Evolutionary conservation across 2,329 filamentous ascomycete species (phyloP), one percentile per base, ranked within the genome.

Genomic region (Fusarium humuli): DNA sequence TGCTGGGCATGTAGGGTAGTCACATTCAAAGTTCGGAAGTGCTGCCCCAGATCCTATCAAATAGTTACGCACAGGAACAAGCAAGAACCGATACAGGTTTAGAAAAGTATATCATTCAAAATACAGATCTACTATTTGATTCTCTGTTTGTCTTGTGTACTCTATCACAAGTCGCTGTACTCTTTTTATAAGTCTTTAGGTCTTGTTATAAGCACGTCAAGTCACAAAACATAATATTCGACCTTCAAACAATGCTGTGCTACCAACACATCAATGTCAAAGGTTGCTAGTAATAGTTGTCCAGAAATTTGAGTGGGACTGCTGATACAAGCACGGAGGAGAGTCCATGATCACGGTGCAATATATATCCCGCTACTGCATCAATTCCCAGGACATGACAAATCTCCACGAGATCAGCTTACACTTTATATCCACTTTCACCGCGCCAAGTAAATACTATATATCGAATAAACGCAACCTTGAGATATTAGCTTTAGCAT

Each of bases 361-460:
- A 57, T 37, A 25, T 37, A 50, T 44, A 29, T 41, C 46, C 46
- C 22, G 49, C 25, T 49, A 18, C 56, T 55, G 23, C 50, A 34
- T 44, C 52, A 37, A 50, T 30, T 40, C 40, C 23, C 49, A 37
- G 34, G 16, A 48, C 30, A 14, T 70, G 58, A 70, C 67, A 71
- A 70, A 69, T 70, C 67, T 49, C n/a, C 30, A 12, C 47, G 34
- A 44, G 53, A n/a, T 23, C 27, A n/a, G 37, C 27, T 37, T 67
- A 48, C 50, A 23, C 46, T 29, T 32, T n/a, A 29, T 46, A 25
- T 37, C 49, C n/a, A 27, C 49, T 25, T 53, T 18, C 22, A 11
- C n/a, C 4, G 7, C 14, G 42, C 25, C 18, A 68, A 57, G 25
- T 30, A n/a, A 47, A 41, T 49, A 41, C 25, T 42, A 56, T 42